These are phyloP conservation scores for Spirogloea muscicola DNA, from an alignment of 139 green algal species.

Conservation along the genomic window DNA sequence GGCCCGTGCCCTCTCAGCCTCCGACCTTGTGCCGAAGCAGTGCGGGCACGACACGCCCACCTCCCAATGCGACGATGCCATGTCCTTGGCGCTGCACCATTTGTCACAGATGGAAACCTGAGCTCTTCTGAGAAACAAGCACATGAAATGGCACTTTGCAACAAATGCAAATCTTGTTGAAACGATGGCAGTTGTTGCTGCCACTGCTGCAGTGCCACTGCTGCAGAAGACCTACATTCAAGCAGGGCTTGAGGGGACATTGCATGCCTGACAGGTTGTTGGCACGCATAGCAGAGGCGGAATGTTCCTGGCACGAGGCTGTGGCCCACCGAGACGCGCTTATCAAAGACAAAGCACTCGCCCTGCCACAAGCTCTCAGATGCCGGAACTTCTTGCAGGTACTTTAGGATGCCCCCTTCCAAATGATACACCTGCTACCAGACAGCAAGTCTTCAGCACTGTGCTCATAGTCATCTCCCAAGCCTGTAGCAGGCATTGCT, in stretches of 20 bases:
- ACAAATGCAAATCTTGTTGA: no score
- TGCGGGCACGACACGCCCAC: conserved; percentile 39
- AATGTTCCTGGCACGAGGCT: conserved; percentile 16
- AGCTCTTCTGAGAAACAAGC: no score
- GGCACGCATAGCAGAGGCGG: conserved; percentile 30
- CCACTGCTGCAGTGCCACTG: no score
- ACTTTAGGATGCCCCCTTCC: conserved; percentile 45
- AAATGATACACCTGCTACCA: conserved; percentile 42
- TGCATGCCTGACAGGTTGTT: conserved; percentile 29
- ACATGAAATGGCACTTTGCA: no score
- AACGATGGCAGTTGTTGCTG: no score
- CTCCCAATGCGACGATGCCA: conserved; percentile 17
- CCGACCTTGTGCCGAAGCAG: conserved; percentile 16
- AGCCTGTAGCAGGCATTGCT: conserved; percentile 8
- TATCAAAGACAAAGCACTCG: conserved; percentile 50
- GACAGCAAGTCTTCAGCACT: no score
- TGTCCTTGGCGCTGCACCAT: neutral
- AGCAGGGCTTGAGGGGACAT: no score
- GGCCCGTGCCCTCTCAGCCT: conserved; percentile 7
- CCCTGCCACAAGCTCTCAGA: conserved; percentile 41
- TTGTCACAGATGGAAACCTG: no score
- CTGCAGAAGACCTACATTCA: no score
- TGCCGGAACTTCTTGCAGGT: conserved; percentile 26
- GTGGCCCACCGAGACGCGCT: conserved; percentile 29
- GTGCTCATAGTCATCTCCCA: no score